Base-by-base conservation (phyloP, 208 protist genomes). In the Leishmania tarentolae region DNA sequence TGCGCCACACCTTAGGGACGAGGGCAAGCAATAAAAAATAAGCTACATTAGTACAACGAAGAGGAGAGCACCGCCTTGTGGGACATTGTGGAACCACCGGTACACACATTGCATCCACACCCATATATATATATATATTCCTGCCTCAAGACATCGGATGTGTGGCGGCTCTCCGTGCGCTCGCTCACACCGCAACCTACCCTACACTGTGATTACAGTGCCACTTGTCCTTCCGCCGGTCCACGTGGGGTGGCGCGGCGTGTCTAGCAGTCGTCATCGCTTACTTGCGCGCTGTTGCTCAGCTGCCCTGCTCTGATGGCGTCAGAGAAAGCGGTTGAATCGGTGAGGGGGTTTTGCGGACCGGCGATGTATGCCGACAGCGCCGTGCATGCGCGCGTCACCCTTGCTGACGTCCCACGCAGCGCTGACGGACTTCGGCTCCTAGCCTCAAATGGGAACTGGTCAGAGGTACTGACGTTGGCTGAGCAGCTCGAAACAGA, bases 371-470 rank as follows among this genome's bases (percentile, higher is more conserved):
- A 78, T 66, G 80, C 74, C 42, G 50, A 56, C 19, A 80, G 69
- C 19, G 46, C 75, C 53, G 59, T 40, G 15, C 47, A 82, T 69
- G 73, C 80, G 44, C 79, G 71, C 53, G 24, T 78, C 66, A 35
- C 78, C 44, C 59, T 80, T 61, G 57, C 70, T 37, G 61, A 82
- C 80, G 89, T 95, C 7, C 87, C 94, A 7, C 84, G 83, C 37
- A 92, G 78, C 50, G 90, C 92, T 40, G 87, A 93, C 3, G 92
- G 94, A 57, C 68, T 97, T 63, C 80, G 85, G 5, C 21, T 84
- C 24, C 75, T 94, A 11, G 92, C 94, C 0, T 85, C 90, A 0
- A 87, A 94, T 75, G 94, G 88, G 1, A 89, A 93, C 71, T 97
- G 93, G 92, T 89, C 85, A 5, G 86, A 83, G n/a, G 93, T 96